A percentile compares a stretch with the other conserved stretches of the same genome.
Conservation (phyloP, 2,329 filamentous ascomycete species). For the Aspergillus quadricinctus region DNA sequence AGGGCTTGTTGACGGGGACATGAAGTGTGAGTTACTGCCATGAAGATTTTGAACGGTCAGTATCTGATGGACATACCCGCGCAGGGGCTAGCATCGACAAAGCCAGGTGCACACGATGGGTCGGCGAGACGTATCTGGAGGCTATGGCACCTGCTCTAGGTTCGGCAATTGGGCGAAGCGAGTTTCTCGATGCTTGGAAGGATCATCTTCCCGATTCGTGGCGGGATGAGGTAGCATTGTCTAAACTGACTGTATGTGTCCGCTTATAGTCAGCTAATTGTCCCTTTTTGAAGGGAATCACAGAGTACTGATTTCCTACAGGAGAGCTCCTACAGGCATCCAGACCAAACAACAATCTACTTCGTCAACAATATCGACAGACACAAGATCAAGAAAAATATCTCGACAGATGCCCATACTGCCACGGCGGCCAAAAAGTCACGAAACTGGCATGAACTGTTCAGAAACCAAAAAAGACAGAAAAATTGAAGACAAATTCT, state of each 20-base stretch:
- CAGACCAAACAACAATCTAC: constrained; percentile 34
- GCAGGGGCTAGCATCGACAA: constrained; percentile 40
- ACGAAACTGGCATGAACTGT: constrained; percentile 43
- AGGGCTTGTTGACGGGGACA: constrained; percentile 17
- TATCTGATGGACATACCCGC: constrained; percentile 1
- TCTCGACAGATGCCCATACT: constrained; percentile 17
- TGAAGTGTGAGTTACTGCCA: constrained; percentile 35
- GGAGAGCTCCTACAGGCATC: constrained; percentile 30
- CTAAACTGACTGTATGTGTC: constrained; percentile 29
- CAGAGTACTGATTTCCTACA: constrained; percentile 12
- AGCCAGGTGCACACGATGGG: constrained; percentile 29
- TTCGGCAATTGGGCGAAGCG: constrained; percentile 27
- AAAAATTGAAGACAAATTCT: constrained; percentile 20
- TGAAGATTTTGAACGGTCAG: not conserved
- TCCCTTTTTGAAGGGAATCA: not conserved
- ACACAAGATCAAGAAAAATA: constrained; percentile 24
- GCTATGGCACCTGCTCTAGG: constrained; percentile 29
- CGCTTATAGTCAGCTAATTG: not conserved
- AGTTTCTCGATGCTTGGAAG: constrained; percentile 39
- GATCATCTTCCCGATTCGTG: constrained; percentile 42
- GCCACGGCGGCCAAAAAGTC: constrained; percentile 29
- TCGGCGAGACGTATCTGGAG: constrained; percentile 39
- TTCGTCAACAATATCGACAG: constrained; percentile 30
- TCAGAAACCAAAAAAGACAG: constrained; percentile 33
- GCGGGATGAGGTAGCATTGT: constrained; percentile 32